phyloP scores from a whole-genome alignment of 352 stramenopile species.

The Phytophthora meadii region DNA sequence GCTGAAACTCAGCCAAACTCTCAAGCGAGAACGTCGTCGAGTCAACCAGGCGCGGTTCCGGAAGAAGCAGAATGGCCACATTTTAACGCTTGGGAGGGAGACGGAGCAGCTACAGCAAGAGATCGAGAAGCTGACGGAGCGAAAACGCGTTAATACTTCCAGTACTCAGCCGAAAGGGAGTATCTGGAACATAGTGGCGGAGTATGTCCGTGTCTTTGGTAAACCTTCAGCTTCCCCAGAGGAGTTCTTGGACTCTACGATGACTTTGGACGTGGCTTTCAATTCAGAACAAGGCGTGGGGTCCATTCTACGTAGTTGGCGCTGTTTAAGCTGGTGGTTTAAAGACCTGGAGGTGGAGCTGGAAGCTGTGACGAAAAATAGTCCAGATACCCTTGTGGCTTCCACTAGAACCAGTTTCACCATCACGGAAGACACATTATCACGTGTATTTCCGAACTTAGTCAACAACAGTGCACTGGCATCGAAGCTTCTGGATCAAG shows the following conservation, averaged over 20 bases:
- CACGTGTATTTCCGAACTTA: not conserved
- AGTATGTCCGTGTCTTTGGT: not conserved
- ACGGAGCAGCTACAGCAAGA: not conserved
- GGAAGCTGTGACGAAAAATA: too few species aligned
- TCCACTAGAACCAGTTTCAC: not conserved
- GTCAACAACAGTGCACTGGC: not conserved
- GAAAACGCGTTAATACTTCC: not conserved
- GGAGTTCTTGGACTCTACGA: too few species aligned
- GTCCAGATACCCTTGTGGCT: not conserved
- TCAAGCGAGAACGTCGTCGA: too few species aligned
- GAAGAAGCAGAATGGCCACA: not conserved
- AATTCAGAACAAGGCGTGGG: too few species aligned
- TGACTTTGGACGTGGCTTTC: too few species aligned
- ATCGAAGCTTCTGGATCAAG: not conserved
- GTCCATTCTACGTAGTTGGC: too few species aligned
- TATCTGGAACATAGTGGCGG: not conserved
- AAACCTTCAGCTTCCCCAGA: too few species aligned
- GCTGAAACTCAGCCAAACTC: too few species aligned
- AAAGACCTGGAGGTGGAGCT: not conserved
- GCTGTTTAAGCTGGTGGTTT: not conserved
- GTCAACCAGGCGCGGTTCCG: not conserved
- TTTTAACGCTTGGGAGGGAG: not conserved
- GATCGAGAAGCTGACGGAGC: not conserved
- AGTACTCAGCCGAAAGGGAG: not conserved
- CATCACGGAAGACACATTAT: not conserved